Evolutionary conservation across 345 rosid genomes (phyloP).

Genomic region (Euphorbia pulcherrima): DNA sequence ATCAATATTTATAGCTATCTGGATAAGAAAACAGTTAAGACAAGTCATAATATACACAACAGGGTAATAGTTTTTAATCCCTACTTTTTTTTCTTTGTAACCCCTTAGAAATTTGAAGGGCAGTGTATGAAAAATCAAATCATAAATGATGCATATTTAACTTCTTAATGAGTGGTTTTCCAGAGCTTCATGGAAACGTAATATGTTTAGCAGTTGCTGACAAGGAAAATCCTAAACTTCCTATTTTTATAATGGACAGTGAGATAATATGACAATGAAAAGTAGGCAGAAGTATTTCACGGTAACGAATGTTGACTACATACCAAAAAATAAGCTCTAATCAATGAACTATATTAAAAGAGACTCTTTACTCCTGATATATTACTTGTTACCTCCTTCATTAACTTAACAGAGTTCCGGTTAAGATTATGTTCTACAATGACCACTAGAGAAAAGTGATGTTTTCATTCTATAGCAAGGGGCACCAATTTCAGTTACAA

Average conservation of each 20-base stretch:
- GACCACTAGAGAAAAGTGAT: no score
- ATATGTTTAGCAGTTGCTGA: neutral
- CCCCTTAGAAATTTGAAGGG: no score
- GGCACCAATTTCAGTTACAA: neutral
- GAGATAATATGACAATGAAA: neutral
- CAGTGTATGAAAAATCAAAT: no score
- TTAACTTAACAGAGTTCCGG: neutral
- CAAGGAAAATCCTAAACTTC: neutral
- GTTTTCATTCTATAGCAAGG: no score
- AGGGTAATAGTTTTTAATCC: constrained; percentile 1
- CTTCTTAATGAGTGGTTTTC: neutral
- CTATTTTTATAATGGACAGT: no score
- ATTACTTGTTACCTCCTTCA: neutral
- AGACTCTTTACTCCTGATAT: no score
- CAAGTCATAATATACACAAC: constrained; percentile 5
- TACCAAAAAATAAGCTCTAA: neutral
- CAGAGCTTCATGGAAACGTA: neutral
- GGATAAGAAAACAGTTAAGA: constrained; percentile 20
- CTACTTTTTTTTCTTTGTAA: no score
- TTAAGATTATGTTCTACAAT: neutral
- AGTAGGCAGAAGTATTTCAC: neutral
- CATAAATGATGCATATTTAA: neutral
- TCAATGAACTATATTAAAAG: neutral
- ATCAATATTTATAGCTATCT: constrained; percentile 66
- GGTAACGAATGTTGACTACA: neutral